Base-by-base conservation (phyloP, 371 early-diverging fungal species). In the Mortierella sp. region DNA sequence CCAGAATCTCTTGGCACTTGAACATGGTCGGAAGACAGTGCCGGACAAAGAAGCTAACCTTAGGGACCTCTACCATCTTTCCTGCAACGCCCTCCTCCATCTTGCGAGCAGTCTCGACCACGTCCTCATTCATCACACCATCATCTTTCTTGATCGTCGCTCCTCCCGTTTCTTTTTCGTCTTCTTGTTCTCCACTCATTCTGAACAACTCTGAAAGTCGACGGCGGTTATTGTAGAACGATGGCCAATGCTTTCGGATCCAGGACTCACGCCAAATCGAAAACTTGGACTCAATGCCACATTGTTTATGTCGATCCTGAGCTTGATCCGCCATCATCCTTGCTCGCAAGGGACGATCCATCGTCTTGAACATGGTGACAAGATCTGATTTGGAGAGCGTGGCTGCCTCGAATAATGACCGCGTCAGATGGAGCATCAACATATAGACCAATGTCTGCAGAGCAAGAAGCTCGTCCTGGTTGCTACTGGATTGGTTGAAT, bases 161-260 rank as follows among this genome's bases (percentile, higher is more conserved):
- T n/a, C n/a, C n/a, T n/a, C n/a, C n/a, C n/a, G n/a, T n/a, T n/a
- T n/a, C n/a, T n/a, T n/a, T n/a, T n/a, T n/a, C n/a, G n/a, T n/a
- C n/a, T n/a, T n/a, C n/a, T n/a, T n/a, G n/a, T n/a, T 39, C 7
- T n/a, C n/a, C 24, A 37, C 50, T 44, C 23, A 12, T 53, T 21
- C 59, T 59, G 48, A 53, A 43, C 47, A 71, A 19, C 50, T 63
- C 64, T 14, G 26, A 34, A 6, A 70, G 24, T 8, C 70, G 70
- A 24, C 46, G 50, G 4, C 70, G 63, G 59, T 70, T 70, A 59
- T 70, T 70, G 50, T 63, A 70, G 50, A 54, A 63, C 23, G 70
- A 70, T 14, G 70, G 70, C 71, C 60, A 71, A 43, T 50, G 50
- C 37, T 55, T 59, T 21, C 50, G 47, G 27, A 71, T 64, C 71